phyloP scores from a whole-genome alignment of 2,329 filamentous ascomycete genomes.

The Aspergillus arachidicola region DNA sequence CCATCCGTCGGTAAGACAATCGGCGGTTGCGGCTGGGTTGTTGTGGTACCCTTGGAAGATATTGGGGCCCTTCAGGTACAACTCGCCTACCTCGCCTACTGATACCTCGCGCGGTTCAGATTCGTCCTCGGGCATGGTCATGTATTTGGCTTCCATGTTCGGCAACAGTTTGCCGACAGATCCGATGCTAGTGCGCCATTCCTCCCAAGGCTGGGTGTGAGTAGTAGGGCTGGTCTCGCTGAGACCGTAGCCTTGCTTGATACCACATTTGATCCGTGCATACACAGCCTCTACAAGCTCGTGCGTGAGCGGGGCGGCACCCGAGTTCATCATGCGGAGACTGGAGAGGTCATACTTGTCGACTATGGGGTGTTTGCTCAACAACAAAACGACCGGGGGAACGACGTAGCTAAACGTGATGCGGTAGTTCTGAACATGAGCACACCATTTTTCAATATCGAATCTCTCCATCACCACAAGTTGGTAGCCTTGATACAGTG shows the following conservation, averaged over 20 bases:
- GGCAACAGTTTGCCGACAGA: constrained; percentile 77
- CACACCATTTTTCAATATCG: constrained; percentile 77
- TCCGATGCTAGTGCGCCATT: constrained; percentile 76
- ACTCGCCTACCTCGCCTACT: constrained; percentile 67
- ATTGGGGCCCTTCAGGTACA: constrained; percentile 67
- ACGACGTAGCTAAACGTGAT: constrained; percentile 82
- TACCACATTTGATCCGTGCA: constrained; percentile 70
- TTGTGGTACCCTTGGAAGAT: constrained; percentile 65
- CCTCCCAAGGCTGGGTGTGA: constrained; percentile 71
- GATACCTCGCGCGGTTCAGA: constrained; percentile 58
- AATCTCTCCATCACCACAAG: constrained; percentile 77
- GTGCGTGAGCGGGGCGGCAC: constrained; percentile 78
- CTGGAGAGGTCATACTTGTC: constrained; percentile 78
- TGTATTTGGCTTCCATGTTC: constrained; percentile 80
- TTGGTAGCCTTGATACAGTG: constrained; percentile 66
- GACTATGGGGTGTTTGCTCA: constrained; percentile 78
- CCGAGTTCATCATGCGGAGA: constrained; percentile 82
- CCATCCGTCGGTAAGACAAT: constrained; percentile 71
- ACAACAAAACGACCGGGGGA: constrained; percentile 77
- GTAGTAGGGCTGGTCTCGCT: constrained; percentile 83
- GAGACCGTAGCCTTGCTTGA: constrained; percentile 93
- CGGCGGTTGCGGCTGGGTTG: constrained; percentile 59
- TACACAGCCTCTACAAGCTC: constrained; percentile 80
- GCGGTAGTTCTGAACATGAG: constrained; percentile 71
- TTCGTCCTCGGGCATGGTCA: constrained; percentile 59